These are phyloP conservation scores for Aspergillus bombycis DNA, from an alignment of 2,329 filamentous ascomycete genomes.

Conservation along the genomic window DNA sequence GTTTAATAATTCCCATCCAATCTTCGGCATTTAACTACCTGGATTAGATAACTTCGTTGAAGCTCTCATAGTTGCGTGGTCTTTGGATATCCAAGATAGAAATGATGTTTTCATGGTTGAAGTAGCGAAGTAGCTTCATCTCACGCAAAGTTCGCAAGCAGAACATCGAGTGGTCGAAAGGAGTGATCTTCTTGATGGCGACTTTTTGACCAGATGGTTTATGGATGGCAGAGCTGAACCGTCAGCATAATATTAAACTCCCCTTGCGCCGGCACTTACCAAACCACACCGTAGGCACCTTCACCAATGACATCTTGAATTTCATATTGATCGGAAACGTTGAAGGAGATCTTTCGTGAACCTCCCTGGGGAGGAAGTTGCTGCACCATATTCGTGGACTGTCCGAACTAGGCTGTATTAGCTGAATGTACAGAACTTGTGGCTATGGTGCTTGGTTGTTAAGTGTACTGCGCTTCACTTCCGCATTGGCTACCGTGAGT, in stretches of 20 bases:
- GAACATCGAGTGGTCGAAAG: constrained; percentile 99
- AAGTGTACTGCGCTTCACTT: constrained; percentile 2
- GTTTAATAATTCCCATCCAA: neutral
- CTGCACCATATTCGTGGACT: constrained; percentile 42
- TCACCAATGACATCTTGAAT: constrained; percentile 99
- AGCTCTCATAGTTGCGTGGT: constrained; percentile 91
- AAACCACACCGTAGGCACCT: constrained; percentile 97
- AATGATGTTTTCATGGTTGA: constrained; percentile 99
- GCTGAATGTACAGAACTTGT: neutral
- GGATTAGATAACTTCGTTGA: constrained; percentile 99
- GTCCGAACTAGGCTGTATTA: constrained; percentile 11
- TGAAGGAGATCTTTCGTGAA: constrained; percentile 96
- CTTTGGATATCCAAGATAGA: constrained; percentile 99
- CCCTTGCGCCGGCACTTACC: constrained; percentile 61
- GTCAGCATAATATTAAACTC: constrained; percentile 17
- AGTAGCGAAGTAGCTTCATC: constrained; percentile 98
- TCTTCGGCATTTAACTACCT: constrained; percentile 59
- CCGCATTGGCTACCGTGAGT: neutral
- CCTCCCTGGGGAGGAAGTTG: constrained; percentile 54
- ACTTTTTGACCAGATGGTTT: constrained; percentile 98
- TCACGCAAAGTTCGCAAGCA: constrained; percentile 93
- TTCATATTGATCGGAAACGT: constrained; percentile 98
- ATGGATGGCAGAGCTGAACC: constrained; percentile 83
- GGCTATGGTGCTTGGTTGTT: neutral
- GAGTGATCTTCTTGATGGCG: constrained; percentile 99